phyloP scores from a whole-genome alignment of 257 asterid genomes.

The Anisodus tanguticus region DNA sequence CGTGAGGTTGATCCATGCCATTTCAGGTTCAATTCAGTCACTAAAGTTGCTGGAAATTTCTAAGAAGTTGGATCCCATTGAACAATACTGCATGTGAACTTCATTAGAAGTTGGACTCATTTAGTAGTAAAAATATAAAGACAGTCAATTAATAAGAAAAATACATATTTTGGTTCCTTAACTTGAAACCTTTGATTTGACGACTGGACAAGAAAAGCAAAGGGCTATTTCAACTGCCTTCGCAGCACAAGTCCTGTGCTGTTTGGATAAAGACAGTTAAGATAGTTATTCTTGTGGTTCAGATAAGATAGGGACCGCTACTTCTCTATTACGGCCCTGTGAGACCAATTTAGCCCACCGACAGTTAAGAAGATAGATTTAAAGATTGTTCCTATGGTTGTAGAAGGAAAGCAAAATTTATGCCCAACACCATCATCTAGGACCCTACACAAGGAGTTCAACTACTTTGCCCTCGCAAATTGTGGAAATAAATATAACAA shows the following conservation, averaged over 20 bases:
- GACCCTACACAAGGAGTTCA: conserved; percentile 22
- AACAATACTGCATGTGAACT: no score
- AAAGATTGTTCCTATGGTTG: background rate
- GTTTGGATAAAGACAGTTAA: background rate
- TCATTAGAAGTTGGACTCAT: no score
- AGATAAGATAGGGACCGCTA: background rate
- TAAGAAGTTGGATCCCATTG: no score
- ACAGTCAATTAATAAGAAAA: no score
- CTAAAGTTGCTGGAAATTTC: no score
- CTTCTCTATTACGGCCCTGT: background rate
- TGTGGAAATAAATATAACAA: background rate
- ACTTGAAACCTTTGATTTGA: no score
- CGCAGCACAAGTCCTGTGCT: background rate
- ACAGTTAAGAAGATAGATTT: conserved; percentile 10
- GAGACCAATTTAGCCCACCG: background rate
- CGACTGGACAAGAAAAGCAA: background rate
- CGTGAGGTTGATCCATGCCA: no score
- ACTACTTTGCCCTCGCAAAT: background rate
- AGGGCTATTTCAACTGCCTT: background rate
- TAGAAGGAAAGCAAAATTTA: background rate
- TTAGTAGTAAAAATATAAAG: no score
- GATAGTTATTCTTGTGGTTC: background rate
- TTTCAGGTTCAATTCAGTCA: no score
- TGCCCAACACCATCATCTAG: background rate
- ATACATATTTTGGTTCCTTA: no score